A percentile compares a stretch with the other conserved stretches of the same genome.
These are phyloP conservation scores for Geum urbanum DNA, from an alignment of 306 rosid species.

Conservation along the genomic window DNA sequence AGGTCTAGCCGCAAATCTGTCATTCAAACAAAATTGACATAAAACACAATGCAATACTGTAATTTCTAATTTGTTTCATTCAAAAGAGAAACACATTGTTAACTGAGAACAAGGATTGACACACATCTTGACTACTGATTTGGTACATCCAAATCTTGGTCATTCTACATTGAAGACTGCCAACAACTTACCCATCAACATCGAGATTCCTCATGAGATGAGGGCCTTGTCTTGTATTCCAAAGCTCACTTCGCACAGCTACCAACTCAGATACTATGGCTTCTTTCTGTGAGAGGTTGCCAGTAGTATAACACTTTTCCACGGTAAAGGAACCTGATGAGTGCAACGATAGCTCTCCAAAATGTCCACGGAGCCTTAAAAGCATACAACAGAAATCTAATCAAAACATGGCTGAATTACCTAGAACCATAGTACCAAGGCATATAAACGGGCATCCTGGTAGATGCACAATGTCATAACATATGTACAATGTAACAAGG, in stretches of 20 bases:
- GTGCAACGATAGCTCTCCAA: slow-evolving; percentile 70
- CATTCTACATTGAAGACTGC: slow-evolving; percentile 23
- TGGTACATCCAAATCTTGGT: slow-evolving; percentile 15
- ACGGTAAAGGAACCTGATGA: slow-evolving; percentile 69
- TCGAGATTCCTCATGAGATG: slow-evolving; percentile 76
- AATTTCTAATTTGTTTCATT: neutral
- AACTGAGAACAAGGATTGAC: neutral
- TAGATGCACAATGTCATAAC: slow-evolving; percentile 10
- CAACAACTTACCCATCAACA: slow-evolving; percentile 63
- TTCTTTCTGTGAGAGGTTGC: slow-evolving; percentile 74
- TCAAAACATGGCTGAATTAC: neutral
- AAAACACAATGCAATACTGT: slow-evolving; percentile 12
- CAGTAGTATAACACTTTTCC: slow-evolving; percentile 64
- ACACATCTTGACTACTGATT: neutral
- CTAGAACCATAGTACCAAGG: neutral
- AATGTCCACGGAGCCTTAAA: slow-evolving; percentile 68
- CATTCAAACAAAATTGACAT: slow-evolving; percentile 20
- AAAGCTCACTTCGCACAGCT: slow-evolving; percentile 58
- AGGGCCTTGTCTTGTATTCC: slow-evolving; percentile 83
- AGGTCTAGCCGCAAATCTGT: slow-evolving; percentile 71
- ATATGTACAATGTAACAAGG: slow-evolving; percentile 4
- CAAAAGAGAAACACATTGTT: neutral
- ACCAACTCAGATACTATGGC: slow-evolving; percentile 73
- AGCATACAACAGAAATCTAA: slow-evolving; percentile 15
- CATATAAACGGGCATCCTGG: slow-evolving; percentile 11